Evolutionary conservation across 495 filamentous ascomycete genomes (phyloP), one percentile per base, ranked within the genome.

Genomic region (Xylaria telfairii): DNA sequence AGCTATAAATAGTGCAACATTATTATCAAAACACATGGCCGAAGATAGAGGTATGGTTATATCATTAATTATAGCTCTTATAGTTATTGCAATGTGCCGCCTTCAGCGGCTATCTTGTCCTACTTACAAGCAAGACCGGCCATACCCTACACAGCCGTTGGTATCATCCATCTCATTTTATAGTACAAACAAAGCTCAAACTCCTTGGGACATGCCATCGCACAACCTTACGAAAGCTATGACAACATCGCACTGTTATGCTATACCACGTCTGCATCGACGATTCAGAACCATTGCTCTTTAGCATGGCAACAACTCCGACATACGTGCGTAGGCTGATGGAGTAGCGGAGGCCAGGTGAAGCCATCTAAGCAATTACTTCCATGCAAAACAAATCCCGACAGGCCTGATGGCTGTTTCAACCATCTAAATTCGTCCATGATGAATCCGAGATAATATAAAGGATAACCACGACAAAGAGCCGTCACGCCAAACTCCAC

Each of bases 141-240:
- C 53, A 19, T 39, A 53, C 30, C 28, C 21, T 62, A 41, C 54
- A n/a, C 13, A 68, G 39, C 32, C 46, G 2, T 30, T 66, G 65
- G 41, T 34, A 59, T 68, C 28, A 68, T 56, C 65, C 65, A 8
- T 26, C 56, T 28, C 54, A 28, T 49, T 34, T 19, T 68, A 61
- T 60, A 51, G 39, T 68, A 68, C 65, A 60, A 39, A 60, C 26
- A 61, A 61, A 37, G 66, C 12, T 56, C 26, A 57, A 68, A 39
- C 28, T 68, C 54, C 54, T 61, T 42, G 19, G 60, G 30, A 41
- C 41, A 60, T 17, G 12, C 28, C 17, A 28, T 26, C 28, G 4
- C 13, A 42, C 17, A 41, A 39, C 65, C 28, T 13, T 26, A 10
- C 8, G 21, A 66, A 68, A 54, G 32, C 39, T 42, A 34, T 21